phyloP scores from a whole-genome alignment of 2,329 filamentous ascomycete genomes.

The Apiospora saccharicola region DNA sequence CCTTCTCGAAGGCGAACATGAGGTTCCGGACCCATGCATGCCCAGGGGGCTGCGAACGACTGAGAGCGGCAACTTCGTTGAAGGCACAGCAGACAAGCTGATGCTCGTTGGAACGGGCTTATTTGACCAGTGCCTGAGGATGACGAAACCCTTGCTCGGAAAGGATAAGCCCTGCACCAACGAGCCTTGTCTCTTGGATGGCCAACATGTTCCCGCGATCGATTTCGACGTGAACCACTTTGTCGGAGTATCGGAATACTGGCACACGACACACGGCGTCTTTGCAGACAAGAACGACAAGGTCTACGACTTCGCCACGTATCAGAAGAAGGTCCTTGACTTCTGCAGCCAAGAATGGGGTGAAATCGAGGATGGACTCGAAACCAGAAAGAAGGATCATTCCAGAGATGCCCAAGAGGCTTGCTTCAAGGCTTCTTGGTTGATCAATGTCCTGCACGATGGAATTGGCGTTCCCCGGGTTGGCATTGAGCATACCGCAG shows the following conservation, averaged over 20 bases:
- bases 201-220: conserved; percentile 91
- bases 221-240: conserved; percentile 99
- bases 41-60: conserved; percentile 79
- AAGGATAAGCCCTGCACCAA: conserved; percentile 88
- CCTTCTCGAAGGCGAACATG: conserved; percentile 61
- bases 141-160: conserved; percentile 85
- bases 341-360: conserved; percentile 89
- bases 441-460: conserved; percentile 95
- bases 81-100: conserved; percentile 49
- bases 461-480: conserved; percentile 92
- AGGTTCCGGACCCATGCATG: conserved; percentile 90
- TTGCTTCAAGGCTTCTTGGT: conserved; percentile 98
- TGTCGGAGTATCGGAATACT: conserved; percentile 96
- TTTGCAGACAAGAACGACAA: conserved; percentile 82
- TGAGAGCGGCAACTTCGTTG: conserved; percentile 68
- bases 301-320: conserved; percentile 88
- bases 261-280: conserved; percentile 96
- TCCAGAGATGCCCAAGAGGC: conserved; percentile 82
- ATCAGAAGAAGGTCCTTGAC: conserved; percentile 82
- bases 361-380: conserved; percentile 72
- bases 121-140: conserved; percentile 83
- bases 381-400: conserved; percentile 75
- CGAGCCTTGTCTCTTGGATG: conserved; percentile 86
- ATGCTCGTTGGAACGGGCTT: conserved; percentile 82
- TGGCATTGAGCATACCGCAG: conserved; percentile 71